Evolutionary conservation across 177 flowering plant genomes (phyloP).

Genomic region (Tripterygium wilfordii): DNA sequence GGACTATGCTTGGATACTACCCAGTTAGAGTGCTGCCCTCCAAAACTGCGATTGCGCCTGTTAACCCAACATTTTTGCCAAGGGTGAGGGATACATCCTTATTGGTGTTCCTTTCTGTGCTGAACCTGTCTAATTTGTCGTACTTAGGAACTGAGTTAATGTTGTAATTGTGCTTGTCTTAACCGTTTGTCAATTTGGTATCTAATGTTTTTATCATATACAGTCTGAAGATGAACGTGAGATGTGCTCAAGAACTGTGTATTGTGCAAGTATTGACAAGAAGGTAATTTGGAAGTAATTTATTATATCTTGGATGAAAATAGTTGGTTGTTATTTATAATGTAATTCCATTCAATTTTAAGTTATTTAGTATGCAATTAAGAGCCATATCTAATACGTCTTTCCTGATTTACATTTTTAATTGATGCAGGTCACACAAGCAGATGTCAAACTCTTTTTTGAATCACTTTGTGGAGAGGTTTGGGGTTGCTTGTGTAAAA

Average conservation of each 20-base stretch:
- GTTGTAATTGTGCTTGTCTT: neutral
- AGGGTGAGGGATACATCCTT: conserved; percentile 32
- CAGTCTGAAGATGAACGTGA: conserved; percentile 98
- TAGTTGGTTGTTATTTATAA: no score
- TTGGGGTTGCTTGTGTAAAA: conserved; percentile 2
- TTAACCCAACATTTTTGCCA: conserved; percentile 90
- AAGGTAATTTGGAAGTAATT: conserved; percentile 46
- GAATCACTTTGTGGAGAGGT: conserved; percentile 94
- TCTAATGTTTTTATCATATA: conserved; percentile 2
- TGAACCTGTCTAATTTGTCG: no score
- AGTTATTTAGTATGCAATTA: neutral
- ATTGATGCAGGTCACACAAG: conserved; percentile 71
- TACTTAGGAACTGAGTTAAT: no score
- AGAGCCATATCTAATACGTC: neutral
- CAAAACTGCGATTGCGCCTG: conserved; percentile 97
- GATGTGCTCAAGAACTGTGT: conserved; percentile 96
- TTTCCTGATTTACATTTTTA: conserved; percentile 5
- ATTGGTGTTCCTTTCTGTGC: no score
- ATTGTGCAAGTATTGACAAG: conserved; percentile 94
- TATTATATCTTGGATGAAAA: neutral
- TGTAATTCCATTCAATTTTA: no score
- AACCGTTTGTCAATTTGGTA: neutral
- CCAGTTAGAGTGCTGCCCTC: conserved; percentile 94
- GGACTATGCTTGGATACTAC: conserved; percentile 91
- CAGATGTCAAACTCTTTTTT: conserved; percentile 82